These are phyloP conservation scores for Aureobasidium musti DNA, from an alignment of 2,329 filamentous ascomycete species.

Conservation along the genomic window DNA sequence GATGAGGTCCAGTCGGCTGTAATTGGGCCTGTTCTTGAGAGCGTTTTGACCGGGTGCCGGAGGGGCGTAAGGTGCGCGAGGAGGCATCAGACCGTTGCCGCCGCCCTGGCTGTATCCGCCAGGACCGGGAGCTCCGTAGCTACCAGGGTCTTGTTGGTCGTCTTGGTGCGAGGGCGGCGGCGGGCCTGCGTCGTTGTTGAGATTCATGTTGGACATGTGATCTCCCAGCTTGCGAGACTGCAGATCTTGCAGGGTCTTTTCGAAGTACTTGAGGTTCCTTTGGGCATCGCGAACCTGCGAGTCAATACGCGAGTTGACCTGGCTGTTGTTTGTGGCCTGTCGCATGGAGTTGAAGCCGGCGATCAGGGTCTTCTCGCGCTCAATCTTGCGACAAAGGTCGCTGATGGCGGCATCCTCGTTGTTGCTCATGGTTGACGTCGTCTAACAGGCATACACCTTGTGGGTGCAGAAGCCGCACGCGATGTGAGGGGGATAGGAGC, in stretches of 20 bases:
- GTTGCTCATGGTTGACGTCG: constrained; percentile 50
- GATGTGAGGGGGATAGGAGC: constrained; percentile 8
- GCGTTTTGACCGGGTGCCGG: constrained; percentile 69
- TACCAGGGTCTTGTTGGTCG: constrained; percentile 31
- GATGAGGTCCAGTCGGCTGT: constrained; percentile 95
- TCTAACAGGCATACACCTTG: constrained; percentile 10
- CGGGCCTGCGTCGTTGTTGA: constrained; percentile 54
- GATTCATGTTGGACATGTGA: constrained; percentile 66
- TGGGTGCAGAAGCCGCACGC: constrained; percentile 9
- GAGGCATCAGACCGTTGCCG: constrained; percentile 74
- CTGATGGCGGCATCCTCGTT: constrained; percentile 65
- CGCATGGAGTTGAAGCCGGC: constrained; percentile 93
- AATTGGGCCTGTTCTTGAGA: constrained; percentile 81
- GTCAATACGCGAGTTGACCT: constrained; percentile 86
- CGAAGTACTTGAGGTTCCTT: constrained; percentile 92
- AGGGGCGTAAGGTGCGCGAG: constrained; percentile 75
- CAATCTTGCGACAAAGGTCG: constrained; percentile 94
- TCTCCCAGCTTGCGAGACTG: constrained; percentile 75
- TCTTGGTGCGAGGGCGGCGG: constrained; percentile 28
- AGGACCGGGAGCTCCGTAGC: constrained; percentile 59
- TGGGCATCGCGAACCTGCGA: constrained; percentile 91
- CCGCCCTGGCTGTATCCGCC: constrained; percentile 62
- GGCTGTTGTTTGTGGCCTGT: constrained; percentile 90
- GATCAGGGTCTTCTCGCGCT: constrained; percentile 94
- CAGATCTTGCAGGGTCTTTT: constrained; percentile 85